Evolutionary conservation across 2,329 filamentous ascomycete genomes (phyloP), one percentile per base, ranked within the genome.

Genomic region (Pseudocercospora vitis): DNA sequence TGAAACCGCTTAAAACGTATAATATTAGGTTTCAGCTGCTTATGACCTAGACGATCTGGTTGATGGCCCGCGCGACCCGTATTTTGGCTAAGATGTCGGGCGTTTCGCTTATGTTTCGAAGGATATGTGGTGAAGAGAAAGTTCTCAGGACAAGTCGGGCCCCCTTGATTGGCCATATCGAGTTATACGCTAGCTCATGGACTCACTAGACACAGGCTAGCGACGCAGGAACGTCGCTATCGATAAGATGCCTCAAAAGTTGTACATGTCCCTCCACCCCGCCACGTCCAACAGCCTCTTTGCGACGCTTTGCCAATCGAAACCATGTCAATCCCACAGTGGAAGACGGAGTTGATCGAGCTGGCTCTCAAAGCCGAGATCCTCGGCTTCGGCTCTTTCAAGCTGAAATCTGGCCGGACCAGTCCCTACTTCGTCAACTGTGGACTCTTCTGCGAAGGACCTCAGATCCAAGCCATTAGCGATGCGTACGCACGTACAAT

Each of bases 391-490:
- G 89, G 89, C 72, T 84, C 81, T 70, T 94, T 89, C 76, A 88
- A 87, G 65, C 84, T 99, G 69, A 99, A 99, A 77, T 96, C 91
- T 50, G 89, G 89, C 74, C 89, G 92, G 67, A 80, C 71, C 65
- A 96, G 91, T 9, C 94, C 94, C 35, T 97, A 97, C 81, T 97
- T 97, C 80, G 95, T 97, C 84, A 96, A 96, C 74, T 91, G 91
- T 42, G 91, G 91, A 56, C 84, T 89, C 66, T 95, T 97, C 75
- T 90, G 94, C 79, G 86, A 85, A 48, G 87, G 87, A 18, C 81
- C 85, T 58, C 82, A 96, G 24, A 83, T 95, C 59, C 82, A 81
- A 58, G 84, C 90, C 52, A 88, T 96, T 63, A 83, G 87, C 48
- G 81, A 84, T 33, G 91, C 92, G 55, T 97, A 92, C 73, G 92